Base-by-base conservation (phyloP, 306 rosid genomes). In the Cotoneaster glaucophyllus region DNA sequence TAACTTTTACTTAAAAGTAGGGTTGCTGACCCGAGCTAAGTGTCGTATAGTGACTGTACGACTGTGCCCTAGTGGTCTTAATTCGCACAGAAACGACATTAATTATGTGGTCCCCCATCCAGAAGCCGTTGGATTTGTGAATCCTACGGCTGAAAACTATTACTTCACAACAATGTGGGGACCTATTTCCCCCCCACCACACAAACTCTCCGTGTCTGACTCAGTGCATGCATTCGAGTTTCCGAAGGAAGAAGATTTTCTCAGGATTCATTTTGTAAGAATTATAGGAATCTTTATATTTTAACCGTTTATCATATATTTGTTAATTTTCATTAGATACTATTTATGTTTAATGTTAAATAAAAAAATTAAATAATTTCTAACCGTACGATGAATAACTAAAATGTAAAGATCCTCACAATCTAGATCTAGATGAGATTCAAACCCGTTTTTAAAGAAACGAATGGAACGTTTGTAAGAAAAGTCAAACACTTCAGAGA, bases 91-190 rank as follows among this genome's bases (percentile, higher is more conserved):
- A 19, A 21, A n/a, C 61, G 61, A 45, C 2, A 2, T 45, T 43
- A 11, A 77, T 39, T 81, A 78, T 71, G 80, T 81, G 86, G 93
- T 81, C 85, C 86, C 75, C 41, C 19, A 4, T 39, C 53, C 52
- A 45, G 59, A 67, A 74, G 67, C 82, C 86, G 83, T 73, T 68
- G 75, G 84, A 78, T 83, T 67, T 34, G 8, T 1, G n/a, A 54
- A 87, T 85, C 82, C 57, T 68, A 82, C 86, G 91, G 84, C 75
- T 70, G 48, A 28, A 26, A 83, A 83, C 66, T 45, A 63, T 71
- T 78, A 81, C 74, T 43, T 6, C 50, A 8, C 22, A 39, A 18
- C 67, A 5, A 79, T 43, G 78, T 80, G 82, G 77, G 67, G 67
- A 72, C 76, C 78, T 37, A 11, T 71, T 64, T 67, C 72, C 76